A percentile compares a stretch with the other conserved stretches of the same genome.
Evolutionary conservation across 768 basidiomycete species (phyloP).

Genomic region (Thelephora aurantiotincta): DNA sequence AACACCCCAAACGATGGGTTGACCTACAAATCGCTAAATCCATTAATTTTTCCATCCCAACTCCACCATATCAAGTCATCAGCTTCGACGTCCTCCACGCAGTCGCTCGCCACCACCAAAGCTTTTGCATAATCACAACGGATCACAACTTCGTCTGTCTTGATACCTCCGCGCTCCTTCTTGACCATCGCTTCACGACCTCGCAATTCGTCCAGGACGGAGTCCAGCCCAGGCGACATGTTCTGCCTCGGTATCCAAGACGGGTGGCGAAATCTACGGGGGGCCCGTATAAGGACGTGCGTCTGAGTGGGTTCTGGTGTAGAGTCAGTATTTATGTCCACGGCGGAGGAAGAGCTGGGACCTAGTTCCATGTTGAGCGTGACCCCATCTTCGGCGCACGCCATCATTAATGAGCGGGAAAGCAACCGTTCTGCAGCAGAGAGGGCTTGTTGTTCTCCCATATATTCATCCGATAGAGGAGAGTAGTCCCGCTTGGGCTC

Average conservation of each 20-base stretch:
- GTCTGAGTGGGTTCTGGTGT: conserved; percentile 31
- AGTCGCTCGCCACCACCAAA: conserved; percentile 2
- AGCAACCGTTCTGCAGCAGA: conserved; percentile 26
- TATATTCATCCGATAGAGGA: neutral
- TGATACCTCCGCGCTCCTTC: conserved; percentile 12
- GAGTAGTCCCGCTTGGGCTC: neutral
- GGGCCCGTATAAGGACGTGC: conserved; percentile 32
- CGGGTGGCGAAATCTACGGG: conserved; percentile 31
- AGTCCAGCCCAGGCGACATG: conserved; percentile 22
- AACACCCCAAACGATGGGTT: neutral
- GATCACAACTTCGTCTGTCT: conserved; percentile 30
- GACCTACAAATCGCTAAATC: conserved; percentile 31
- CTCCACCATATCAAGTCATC: conserved; percentile 40
- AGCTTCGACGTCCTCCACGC: conserved; percentile 18
- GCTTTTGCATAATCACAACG: conserved; percentile 11
- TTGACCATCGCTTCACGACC: conserved; percentile 10
- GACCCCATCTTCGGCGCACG: conserved; percentile 28
- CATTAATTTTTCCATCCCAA: conserved; percentile 33
- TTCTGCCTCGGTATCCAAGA: conserved; percentile 34
- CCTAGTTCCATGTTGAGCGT: conserved; percentile 28
- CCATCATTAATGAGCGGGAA: conserved; percentile 29
- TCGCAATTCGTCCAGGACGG: conserved; percentile 21
- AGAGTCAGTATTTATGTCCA: neutral
- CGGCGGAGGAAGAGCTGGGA: conserved; percentile 8
- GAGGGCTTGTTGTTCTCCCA: conserved; percentile 10